A percentile compares a stretch with the other conserved stretches of the same genome.
Evolutionary conservation across 495 filamentous ascomycete species (phyloP).

Genomic region (Penicillium flavigenum): DNA sequence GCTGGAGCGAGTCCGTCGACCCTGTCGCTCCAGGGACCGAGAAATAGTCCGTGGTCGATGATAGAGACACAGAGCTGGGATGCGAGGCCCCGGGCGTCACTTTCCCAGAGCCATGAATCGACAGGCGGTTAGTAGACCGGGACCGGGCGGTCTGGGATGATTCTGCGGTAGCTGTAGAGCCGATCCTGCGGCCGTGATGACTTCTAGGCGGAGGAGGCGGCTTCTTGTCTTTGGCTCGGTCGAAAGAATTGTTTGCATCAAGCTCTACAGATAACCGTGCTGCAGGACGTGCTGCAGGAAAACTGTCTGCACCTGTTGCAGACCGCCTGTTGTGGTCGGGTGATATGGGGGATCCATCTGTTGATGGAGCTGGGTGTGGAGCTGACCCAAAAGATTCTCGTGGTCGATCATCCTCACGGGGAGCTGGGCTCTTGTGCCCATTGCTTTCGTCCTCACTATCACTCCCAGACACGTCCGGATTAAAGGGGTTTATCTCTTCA

Average conservation of each 20-base stretch:
- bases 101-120: slow-evolving; percentile 31
- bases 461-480: slow-evolving; percentile 28
- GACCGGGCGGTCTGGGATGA: slow-evolving; percentile 27
- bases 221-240: slow-evolving; percentile 35
- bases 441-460: slow-evolving; percentile 24
- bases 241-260: slow-evolving; percentile 39
- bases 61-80: slow-evolving; percentile 51
- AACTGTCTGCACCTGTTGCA: slow-evolving; percentile 15
- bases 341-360: slow-evolving; percentile 20
- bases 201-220: slow-evolving; percentile 60
- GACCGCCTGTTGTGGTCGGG: slow-evolving; percentile 11
- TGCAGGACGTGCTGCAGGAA: slow-evolving; percentile 19
- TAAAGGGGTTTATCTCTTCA: slow-evolving; percentile 36
- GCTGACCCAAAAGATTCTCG: slow-evolving; percentile 24
- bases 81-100: slow-evolving; percentile 36
- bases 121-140: slow-evolving; percentile 30
- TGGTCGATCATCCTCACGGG: slow-evolving; percentile 20
- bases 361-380: slow-evolving; percentile 34
- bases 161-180: slow-evolving; percentile 28
- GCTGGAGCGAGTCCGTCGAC: slow-evolving; percentile 32
- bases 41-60: slow-evolving; percentile 42
- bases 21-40: slow-evolving; percentile 12
- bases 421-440: slow-evolving; percentile 11
- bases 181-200: slow-evolving; percentile 69
- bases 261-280: slow-evolving; percentile 36